Evolutionary conservation across 495 filamentous ascomycete species (phyloP).

Genomic region (Annulohypoxylon bovei): DNA sequence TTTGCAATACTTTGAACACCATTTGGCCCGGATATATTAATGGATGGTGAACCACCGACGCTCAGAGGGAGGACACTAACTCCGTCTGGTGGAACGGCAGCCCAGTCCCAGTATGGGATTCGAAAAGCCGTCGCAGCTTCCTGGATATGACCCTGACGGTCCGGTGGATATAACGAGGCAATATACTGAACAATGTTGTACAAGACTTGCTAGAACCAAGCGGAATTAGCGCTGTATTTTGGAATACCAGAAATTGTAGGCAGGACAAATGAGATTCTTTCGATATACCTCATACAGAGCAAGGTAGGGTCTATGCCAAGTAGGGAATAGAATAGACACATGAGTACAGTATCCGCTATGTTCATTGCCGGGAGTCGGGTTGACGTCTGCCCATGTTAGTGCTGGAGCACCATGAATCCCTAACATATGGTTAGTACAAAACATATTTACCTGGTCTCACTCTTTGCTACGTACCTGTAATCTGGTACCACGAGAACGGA

Average conservation of each 20-base stretch:
- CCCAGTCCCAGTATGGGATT: slow-evolving; percentile 77
- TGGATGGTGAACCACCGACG: slow-evolving; percentile 52
- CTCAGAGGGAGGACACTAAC: slow-evolving; percentile 60
- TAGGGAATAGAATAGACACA: slow-evolving; percentile 70
- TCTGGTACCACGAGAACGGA: slow-evolving; percentile 68
- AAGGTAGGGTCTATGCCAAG: slow-evolving; percentile 79
- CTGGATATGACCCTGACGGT: slow-evolving; percentile 55
- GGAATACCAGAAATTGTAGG: background rate
- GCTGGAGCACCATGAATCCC: slow-evolving; percentile 74
- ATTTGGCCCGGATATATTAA: slow-evolving; percentile 64
- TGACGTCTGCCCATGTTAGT: slow-evolving; percentile 65
- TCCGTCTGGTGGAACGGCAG: slow-evolving; percentile 58
- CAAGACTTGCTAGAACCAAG: slow-evolving; percentile 63
- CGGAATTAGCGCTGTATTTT: slow-evolving; percentile 8
- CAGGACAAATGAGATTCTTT: background rate
- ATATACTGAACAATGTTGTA: slow-evolving; percentile 61
- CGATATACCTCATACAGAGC: slow-evolving; percentile 69
- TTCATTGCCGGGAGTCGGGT: slow-evolving; percentile 55
- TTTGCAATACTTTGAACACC: slow-evolving; percentile 66
- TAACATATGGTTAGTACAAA: slow-evolving; percentile 42
- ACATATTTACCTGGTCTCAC: background rate
- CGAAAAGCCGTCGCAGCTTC: slow-evolving; percentile 65
- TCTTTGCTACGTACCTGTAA: slow-evolving; percentile 57
- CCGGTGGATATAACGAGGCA: slow-evolving; percentile 62
- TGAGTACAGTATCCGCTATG: slow-evolving; percentile 72